Conservation (phyloP, 208 protist genomes). For the Trypanosoma cruzi region DNA sequence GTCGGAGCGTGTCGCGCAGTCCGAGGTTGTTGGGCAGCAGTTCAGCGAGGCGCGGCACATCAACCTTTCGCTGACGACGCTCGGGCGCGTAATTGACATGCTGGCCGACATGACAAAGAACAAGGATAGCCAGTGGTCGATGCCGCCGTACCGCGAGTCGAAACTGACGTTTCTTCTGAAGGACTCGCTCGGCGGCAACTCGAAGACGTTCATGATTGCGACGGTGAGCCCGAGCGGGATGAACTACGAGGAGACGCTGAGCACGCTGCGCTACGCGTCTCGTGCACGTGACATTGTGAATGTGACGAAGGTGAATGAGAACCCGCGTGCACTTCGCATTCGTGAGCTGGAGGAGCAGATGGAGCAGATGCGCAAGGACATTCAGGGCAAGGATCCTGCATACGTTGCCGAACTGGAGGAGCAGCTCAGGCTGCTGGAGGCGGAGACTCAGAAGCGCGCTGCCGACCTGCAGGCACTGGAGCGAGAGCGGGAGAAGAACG, state of each 20-base stretch:
- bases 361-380: constrained; percentile 34
- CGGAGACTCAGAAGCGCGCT: constrained; percentile 58
- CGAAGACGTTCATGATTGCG: constrained; percentile 87
- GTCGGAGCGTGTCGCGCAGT: constrained; percentile 82
- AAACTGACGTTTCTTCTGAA: constrained; percentile 90
- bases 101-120: constrained; percentile 44
- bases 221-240: constrained; percentile 54
- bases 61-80: constrained; percentile 59
- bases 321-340: constrained; percentile 57
- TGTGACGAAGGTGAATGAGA: constrained; percentile 85
- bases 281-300: constrained; percentile 87
- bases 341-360: constrained; percentile 67
- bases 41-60: constrained; percentile 89
- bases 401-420: constrained; percentile 51
- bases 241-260: constrained; percentile 79
- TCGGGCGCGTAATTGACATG: constrained; percentile 58
- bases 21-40: constrained; percentile 70
- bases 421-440: constrained; percentile 56
- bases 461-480: constrained; percentile 59
- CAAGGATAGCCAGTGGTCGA: constrained; percentile 38
- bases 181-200: constrained; percentile 93
- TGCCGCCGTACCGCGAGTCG: constrained; percentile 87
- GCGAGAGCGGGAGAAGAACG: constrained; percentile 48
- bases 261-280: constrained; percentile 76
- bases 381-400: constrained; percentile 36